phyloP scores from a whole-genome alignment of 1,284 basidiomycete genomes.

The Sutorius eximius region DNA sequence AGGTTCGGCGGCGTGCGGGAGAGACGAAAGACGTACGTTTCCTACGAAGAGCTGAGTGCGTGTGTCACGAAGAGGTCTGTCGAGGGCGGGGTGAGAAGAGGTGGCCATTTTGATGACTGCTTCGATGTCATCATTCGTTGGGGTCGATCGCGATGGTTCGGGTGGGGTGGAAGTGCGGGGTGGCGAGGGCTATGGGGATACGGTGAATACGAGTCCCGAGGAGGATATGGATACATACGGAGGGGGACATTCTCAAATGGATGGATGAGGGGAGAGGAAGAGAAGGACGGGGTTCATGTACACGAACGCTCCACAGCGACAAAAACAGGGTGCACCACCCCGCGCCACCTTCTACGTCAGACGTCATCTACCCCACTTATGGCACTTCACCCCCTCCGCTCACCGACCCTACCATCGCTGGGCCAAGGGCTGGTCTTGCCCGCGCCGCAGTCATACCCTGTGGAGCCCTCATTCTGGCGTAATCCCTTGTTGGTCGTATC shows the following conservation, averaged over 20 bases:
- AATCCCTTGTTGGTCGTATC: not conserved
- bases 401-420: not conserved
- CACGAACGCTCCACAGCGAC: conserved; percentile 36
- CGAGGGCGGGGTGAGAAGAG: conserved; percentile 46
- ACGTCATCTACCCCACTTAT: conserved; percentile 32
- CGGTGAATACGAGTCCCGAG: too few species aligned
- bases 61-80: conserved; percentile 67
- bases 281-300: conserved; percentile 25
- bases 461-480: not conserved
- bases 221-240: conserved; percentile 11
- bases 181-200: conserved; percentile 11
- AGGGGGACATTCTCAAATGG: not conserved
- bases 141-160: conserved; percentile 29
- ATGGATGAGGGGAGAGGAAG: conserved; percentile 6
- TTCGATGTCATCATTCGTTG: conserved; percentile 77
- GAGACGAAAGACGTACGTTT: conserved; percentile 59
- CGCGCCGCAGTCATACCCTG: not conserved
- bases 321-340: conserved; percentile 37
- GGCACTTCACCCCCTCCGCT: not conserved
- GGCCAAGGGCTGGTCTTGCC: not conserved
- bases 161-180: conserved; percentile 6
- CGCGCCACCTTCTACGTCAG: conserved; percentile 32
- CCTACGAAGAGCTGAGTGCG: conserved; percentile 90
- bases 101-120: conserved; percentile 80
- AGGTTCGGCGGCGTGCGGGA: not conserved